Evolutionary conservation across 2,329 filamentous ascomycete genomes (phyloP).

Genomic region (Ophiocordyceps sinensis): DNA sequence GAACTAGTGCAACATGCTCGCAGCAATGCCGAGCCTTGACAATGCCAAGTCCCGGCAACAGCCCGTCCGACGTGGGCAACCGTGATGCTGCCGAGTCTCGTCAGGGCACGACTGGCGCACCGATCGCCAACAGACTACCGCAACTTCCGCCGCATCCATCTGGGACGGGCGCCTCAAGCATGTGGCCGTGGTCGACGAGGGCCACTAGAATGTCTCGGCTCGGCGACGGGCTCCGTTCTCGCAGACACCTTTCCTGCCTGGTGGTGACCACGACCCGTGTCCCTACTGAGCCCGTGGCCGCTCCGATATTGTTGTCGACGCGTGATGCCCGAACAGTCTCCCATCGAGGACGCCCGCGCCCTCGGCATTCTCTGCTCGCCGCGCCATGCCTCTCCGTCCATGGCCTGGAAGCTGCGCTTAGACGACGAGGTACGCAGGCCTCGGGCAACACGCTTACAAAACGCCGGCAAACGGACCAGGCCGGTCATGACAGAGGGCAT

Average conservation of each 20-base stretch:
- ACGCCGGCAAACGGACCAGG: neutral
- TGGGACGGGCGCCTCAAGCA: constrained; percentile 48
- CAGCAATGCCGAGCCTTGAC: neutral
- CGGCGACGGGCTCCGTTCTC: constrained; percentile 36
- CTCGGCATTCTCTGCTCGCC: constrained; percentile 41
- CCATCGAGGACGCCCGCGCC: constrained; percentile 47
- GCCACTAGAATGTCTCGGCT: constrained; percentile 3
- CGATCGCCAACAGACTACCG: constrained; percentile 46
- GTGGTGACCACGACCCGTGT: constrained; percentile 26
- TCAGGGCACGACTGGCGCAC: constrained; percentile 46
- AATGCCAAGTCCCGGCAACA: neutral
- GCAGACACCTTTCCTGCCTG: constrained; percentile 35
- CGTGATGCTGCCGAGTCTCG: constrained; percentile 43
- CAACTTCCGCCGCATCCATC: constrained; percentile 50
- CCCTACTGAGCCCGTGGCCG: constrained; percentile 30
- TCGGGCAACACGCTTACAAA: neutral
- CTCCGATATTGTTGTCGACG: constrained; percentile 45
- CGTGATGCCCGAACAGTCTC: constrained; percentile 55
- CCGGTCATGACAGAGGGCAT: neutral
- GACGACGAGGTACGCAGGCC: neutral
- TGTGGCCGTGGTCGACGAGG: constrained; percentile 24
- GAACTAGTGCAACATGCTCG: no score
- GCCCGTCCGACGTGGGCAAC: constrained; percentile 22
- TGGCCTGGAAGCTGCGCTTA: constrained; percentile 18
- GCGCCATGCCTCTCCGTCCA: constrained; percentile 20